phyloP scores from a whole-genome alignment of 495 filamentous ascomycete genomes.

The Delitschia confertaspora region DNA sequence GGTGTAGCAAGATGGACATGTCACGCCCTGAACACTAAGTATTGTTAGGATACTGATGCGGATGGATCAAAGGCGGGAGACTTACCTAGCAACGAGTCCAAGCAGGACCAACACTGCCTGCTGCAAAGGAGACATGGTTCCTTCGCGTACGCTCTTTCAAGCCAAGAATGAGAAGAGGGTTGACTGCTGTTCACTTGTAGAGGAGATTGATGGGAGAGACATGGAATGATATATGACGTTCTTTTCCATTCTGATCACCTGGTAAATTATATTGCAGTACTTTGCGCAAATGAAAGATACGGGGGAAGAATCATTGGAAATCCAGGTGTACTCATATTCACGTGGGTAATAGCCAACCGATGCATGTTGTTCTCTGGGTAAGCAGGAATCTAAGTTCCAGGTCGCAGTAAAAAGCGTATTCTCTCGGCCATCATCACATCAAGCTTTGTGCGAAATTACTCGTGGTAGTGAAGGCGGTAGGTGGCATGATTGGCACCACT shows the following conservation, averaged over 20 bases:
- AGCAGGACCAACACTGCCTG: no score
- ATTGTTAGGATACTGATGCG: neutral
- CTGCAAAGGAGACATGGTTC: no score
- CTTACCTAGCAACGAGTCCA: neutral
- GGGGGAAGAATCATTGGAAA: no score
- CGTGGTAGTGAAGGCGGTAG: no score
- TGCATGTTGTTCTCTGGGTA: constrained; percentile 14
- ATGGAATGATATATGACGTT: constrained; percentile 24
- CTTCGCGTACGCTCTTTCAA: no score
- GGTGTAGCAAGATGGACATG: constrained; percentile 8
- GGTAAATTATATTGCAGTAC: constrained; percentile 2
- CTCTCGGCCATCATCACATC: constrained; percentile 11
- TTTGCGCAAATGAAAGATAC: constrained; percentile 27
- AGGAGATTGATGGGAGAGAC: neutral
- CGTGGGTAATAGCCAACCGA: constrained; percentile 7
- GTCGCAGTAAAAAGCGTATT: neutral
- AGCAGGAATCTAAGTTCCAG: constrained; percentile 4
- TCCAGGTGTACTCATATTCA: no score
- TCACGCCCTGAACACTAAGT: neutral
- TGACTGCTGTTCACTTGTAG: constrained; percentile 1
- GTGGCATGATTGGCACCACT: constrained; percentile 20
- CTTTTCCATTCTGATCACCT: constrained; percentile 8
- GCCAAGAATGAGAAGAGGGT: neutral
- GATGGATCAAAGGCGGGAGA: neutral
- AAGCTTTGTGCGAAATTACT: neutral